phyloP scores from a whole-genome alignment of 1,284 basidiomycete genomes.

The Trichosporon inkin region DNA sequence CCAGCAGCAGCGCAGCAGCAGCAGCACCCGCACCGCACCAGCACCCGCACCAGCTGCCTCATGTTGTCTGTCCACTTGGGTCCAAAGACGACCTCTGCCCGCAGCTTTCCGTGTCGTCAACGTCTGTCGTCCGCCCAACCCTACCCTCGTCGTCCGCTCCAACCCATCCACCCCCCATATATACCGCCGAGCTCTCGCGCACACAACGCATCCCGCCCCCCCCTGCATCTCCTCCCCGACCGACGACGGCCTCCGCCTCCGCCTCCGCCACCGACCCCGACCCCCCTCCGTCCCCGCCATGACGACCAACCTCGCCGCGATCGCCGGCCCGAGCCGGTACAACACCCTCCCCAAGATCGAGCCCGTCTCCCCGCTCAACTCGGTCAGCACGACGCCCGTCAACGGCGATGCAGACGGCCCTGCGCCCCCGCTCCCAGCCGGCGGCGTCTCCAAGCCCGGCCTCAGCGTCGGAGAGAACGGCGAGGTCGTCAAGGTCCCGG shows the following conservation, averaged over 20 bases:
- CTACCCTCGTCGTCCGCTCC: not conserved
- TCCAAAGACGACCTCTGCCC: too few species aligned
- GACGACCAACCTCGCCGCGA: slow-evolving; percentile 42
- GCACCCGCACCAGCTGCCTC: too few species aligned
- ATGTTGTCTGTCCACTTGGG: too few species aligned
- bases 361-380: slow-evolving; percentile 20
- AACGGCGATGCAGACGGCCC: not conserved
- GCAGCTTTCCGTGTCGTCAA: too few species aligned
- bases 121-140: not conserved
- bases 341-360: slow-evolving; percentile 22
- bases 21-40: too few species aligned
- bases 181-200: not conserved
- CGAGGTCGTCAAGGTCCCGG: slow-evolving; percentile 58
- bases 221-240: not conserved
- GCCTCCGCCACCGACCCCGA: not conserved
- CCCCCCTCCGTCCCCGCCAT: slow-evolving; percentile 19
- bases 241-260: not conserved
- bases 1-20: too few species aligned
- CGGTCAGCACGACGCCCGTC: slow-evolving; percentile 9
- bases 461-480: slow-evolving; percentile 47
- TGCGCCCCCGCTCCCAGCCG: not conserved
- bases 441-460: slow-evolving; percentile 35
- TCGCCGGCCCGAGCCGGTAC: slow-evolving; percentile 41
- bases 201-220: not conserved
- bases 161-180: not conserved